Evolutionary conservation across 352 stramenopile species (phyloP).

Genomic region (Phytophthora niederhauseri): DNA sequence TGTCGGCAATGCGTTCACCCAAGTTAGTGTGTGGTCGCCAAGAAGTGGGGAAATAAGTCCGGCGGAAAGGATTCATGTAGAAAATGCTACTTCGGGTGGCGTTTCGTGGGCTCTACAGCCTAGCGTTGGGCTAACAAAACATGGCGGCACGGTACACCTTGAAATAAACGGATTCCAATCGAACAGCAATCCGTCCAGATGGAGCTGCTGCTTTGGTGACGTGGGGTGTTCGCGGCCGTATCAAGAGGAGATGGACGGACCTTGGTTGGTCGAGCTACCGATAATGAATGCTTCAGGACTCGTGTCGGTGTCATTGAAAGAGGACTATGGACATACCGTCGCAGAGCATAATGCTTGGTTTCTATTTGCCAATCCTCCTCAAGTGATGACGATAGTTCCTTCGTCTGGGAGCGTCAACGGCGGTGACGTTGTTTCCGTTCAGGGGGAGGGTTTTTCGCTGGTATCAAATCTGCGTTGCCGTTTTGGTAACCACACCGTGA

Average conservation of each 20-base stretch:
- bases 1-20: constrained; percentile 11
- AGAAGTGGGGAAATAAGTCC: constrained; percentile 23
- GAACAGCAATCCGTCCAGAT: constrained; percentile 9
- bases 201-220: constrained; percentile 48
- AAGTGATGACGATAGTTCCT: constrained; percentile 32
- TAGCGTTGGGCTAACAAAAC: constrained; percentile 21
- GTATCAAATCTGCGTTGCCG: constrained; percentile 27
- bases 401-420: constrained; percentile 20
- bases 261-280: constrained; percentile 28
- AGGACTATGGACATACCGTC: not conserved
- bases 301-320: constrained; percentile 27
- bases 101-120: constrained; percentile 37
- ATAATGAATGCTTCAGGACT: constrained; percentile 22
- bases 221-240: constrained; percentile 29
- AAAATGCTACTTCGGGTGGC: not conserved
- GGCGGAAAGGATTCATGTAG: constrained; percentile 8
- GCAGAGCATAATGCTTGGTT: constrained; percentile 40
- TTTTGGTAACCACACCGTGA: constrained; percentile 33
- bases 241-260: not conserved
- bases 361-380: constrained; percentile 33
- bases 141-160: constrained; percentile 20
- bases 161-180: constrained; percentile 1
- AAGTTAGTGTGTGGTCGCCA: constrained; percentile 41
- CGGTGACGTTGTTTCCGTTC: constrained; percentile 33
- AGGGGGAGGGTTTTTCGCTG: constrained; percentile 36